Evolutionary conservation across 2,329 filamentous ascomycete genomes (phyloP).

Genomic region (Colletotrichum spinosum): DNA sequence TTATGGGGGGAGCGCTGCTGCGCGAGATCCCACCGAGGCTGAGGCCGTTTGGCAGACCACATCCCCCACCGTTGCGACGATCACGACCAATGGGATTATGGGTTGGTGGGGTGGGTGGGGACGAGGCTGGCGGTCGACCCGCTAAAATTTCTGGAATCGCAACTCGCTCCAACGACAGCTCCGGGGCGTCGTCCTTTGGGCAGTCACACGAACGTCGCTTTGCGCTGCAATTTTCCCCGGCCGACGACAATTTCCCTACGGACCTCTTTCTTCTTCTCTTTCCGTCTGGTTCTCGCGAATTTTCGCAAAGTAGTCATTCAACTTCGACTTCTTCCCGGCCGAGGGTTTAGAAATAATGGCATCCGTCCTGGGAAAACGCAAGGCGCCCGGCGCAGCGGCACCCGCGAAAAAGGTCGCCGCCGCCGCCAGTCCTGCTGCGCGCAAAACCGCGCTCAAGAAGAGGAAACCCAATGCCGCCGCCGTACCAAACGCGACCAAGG

Average conservation of each 20-base stretch:
- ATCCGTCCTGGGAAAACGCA: conserved; percentile 38
- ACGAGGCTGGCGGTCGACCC: conserved; percentile 9
- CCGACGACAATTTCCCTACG: not conserved
- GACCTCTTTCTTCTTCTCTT: not conserved
- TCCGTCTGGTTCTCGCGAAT: no score
- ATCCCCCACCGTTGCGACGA: not conserved
- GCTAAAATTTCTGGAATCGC: conserved; percentile 17
- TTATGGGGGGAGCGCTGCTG: no score
- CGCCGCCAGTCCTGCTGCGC: not conserved
- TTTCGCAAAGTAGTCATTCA: no score
- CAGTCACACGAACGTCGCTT: no score
- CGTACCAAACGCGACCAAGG: not conserved
- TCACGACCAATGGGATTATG: not conserved
- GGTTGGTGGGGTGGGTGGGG: not conserved
- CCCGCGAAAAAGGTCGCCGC: conserved; percentile 6
- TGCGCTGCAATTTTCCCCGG: no score
- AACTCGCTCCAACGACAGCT: no score
- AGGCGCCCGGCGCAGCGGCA: conserved; percentile 27
- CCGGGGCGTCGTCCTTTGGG: no score
- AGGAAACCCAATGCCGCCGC: not conserved
- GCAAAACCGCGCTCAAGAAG: conserved; percentile 1
- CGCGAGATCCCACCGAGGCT: conserved; percentile 10
- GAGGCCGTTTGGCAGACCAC: not conserved
- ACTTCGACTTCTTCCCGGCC: not conserved
- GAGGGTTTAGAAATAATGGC: conserved; percentile 18